These are phyloP conservation scores for Achlya hypogyna DNA, from an alignment of 352 stramenopile genomes.

Conservation along the genomic window DNA sequence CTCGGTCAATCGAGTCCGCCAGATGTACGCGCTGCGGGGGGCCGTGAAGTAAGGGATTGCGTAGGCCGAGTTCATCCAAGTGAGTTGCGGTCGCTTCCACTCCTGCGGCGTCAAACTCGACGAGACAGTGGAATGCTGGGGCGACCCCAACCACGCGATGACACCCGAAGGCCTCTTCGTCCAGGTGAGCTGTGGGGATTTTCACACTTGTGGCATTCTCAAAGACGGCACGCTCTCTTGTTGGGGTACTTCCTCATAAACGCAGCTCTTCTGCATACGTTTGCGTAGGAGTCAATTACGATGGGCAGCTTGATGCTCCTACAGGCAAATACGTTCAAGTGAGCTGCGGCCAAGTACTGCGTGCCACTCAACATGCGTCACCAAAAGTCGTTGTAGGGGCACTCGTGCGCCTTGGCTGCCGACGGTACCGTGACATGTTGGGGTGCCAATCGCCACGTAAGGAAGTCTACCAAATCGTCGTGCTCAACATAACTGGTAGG, in stretches of 20 bases:
- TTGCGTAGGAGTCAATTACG: slow-evolving; percentile 24
- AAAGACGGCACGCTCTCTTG: slow-evolving; percentile 71
- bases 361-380: too few species aligned
- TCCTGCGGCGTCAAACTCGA: slow-evolving; percentile 66
- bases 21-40: slow-evolving; percentile 20
- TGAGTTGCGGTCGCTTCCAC: slow-evolving; percentile 63
- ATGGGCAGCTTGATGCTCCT: slow-evolving; percentile 28
- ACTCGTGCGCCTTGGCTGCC: slow-evolving; percentile 39
- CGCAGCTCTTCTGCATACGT: not conserved
- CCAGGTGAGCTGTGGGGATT: slow-evolving; percentile 73
- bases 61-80: slow-evolving; percentile 65
- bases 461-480: not conserved
- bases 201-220: slow-evolving; percentile 69
- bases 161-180: slow-evolving; percentile 59
- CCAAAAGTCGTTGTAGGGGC: not conserved
- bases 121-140: slow-evolving; percentile 75
- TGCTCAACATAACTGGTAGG: slow-evolving; percentile 22
- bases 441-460: slow-evolving; percentile 54
- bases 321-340: slow-evolving; percentile 65
- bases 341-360: slow-evolving; percentile 39
- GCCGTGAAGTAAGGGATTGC: not conserved
- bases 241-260: slow-evolving; percentile 36
- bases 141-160: slow-evolving; percentile 35
- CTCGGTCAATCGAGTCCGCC: slow-evolving; percentile 46
- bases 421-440: slow-evolving; percentile 49